Conservation (phyloP, 2,329 filamentous ascomycete species). For the Ascosphaera apis region DNA sequence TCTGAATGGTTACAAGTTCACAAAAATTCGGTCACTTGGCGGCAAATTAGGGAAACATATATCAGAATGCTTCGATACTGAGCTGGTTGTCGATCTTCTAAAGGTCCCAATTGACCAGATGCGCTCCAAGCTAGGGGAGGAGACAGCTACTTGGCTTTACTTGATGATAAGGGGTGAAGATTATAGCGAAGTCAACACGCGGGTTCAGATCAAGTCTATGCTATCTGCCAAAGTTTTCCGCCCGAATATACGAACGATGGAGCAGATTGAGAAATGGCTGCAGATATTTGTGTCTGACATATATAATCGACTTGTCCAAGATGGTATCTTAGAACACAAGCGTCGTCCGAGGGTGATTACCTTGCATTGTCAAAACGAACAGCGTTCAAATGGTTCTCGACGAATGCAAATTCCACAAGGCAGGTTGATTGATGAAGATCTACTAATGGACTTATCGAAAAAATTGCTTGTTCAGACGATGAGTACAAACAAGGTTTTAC, state of each 20-base stretch:
- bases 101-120: slow-evolving; percentile 50
- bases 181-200: slow-evolving; percentile 63
- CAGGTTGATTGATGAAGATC: slow-evolving; percentile 45
- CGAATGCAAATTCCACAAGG: slow-evolving; percentile 56
- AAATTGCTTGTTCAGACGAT: slow-evolving; percentile 56
- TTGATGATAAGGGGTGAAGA: slow-evolving; percentile 70
- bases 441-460: slow-evolving; percentile 54
- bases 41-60: slow-evolving; percentile 84
- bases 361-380: too few relatives aligned
- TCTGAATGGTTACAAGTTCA: slow-evolving; percentile 67
- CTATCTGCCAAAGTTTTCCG: slow-evolving; percentile 87
- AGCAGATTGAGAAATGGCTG: slow-evolving; percentile 67
- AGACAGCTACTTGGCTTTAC: slow-evolving; percentile 70
- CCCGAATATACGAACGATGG: slow-evolving; percentile 53
- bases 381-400: slow-evolving; percentile 51
- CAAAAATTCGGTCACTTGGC: slow-evolving; percentile 83
- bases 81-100: slow-evolving; percentile 54
- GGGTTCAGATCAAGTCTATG: slow-evolving; percentile 94
- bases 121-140: slow-evolving; percentile 56
- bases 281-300: slow-evolving; percentile 84
- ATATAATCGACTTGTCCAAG: slow-evolving; percentile 68
- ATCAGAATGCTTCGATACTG: slow-evolving; percentile 56
- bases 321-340: slow-evolving; percentile 71
- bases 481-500: slow-evolving; percentile 61
- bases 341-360: slow-evolving; percentile 69